phyloP scores from a whole-genome alignment of 352 stramenopile genomes.

The Globisporangium acanthophoron region DNA sequence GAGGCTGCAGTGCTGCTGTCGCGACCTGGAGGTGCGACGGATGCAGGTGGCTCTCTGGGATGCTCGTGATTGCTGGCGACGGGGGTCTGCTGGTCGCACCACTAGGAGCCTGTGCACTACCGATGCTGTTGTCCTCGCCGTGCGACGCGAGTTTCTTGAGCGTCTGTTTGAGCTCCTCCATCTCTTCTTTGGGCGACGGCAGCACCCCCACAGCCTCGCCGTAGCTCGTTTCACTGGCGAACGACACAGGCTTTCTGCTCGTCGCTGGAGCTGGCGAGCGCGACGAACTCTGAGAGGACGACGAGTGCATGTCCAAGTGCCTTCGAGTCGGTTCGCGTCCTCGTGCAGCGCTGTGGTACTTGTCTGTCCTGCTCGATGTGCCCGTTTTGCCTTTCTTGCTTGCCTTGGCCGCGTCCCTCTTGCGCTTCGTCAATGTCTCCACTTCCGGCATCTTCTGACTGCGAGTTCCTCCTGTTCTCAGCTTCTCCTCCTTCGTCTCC shows the following conservation, averaged over 20 bases:
- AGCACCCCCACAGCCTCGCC: constrained; percentile 18
- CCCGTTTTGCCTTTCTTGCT: background rate
- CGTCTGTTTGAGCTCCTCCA: constrained; percentile 68
- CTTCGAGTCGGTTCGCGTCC: background rate
- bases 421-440: background rate
- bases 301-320: background rate
- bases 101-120: constrained; percentile 2
- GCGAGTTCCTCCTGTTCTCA: background rate
- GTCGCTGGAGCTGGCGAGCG: background rate
- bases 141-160: constrained; percentile 53
- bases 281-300: background rate
- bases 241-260: constrained; percentile 6
- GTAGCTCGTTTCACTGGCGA: constrained; percentile 4
- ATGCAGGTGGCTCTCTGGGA: background rate
- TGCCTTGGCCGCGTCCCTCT: background rate
- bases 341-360: background rate
- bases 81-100: constrained; percentile 1
- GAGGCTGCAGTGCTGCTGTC: constrained; percentile 8
- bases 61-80: background rate
- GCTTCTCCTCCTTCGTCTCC: background rate
- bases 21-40: constrained; percentile 21
- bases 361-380: background rate
- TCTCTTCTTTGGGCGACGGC: constrained; percentile 39
- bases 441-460: background rate
- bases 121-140: constrained; percentile 14